Percentiles rank a stretch among this genome's conserved stretches.
These are phyloP conservation scores for Trichomonas tenax DNA, from an alignment of 208 protist genomes.

Conservation along the genomic window DNA sequence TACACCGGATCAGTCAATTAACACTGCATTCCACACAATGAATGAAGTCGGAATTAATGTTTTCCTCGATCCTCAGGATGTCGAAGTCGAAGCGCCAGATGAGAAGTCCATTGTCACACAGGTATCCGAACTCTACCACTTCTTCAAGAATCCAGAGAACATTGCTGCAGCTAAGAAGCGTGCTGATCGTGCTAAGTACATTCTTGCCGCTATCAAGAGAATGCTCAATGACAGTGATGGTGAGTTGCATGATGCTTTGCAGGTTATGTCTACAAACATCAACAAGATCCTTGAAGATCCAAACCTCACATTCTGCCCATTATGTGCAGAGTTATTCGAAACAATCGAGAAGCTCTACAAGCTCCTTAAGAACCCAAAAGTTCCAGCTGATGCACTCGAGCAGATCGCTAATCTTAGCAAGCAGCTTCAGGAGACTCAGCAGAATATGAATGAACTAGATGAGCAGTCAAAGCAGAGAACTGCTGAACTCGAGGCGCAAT, in stretches of 20 bases:
- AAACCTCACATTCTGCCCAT: neutral
- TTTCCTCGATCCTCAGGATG: neutral
- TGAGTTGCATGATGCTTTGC: no score
- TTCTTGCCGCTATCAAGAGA: no score
- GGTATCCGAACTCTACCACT: neutral
- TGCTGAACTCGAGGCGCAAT: neutral
- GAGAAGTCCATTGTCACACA: conserved; percentile 11
- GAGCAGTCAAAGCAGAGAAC: neutral
- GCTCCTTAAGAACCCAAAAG: neutral
- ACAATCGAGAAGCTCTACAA: neutral
- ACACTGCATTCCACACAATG: neutral
- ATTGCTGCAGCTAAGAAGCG: neutral
- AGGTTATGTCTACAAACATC: no score
- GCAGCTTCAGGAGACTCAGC: neutral
- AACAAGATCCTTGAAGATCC: neutral
- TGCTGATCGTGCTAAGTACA: no score
- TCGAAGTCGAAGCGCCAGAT: neutral
- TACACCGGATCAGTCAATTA: neutral
- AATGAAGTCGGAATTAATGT: neutral
- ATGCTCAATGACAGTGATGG: no score
- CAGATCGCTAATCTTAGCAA: no score
- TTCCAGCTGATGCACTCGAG: neutral
- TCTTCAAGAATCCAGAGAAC: neutral
- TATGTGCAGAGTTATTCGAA: neutral
- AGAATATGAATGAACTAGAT: neutral